phyloP scores from a whole-genome alignment of 2,329 filamentous ascomycete genomes.

The Aspergillus sp. region DNA sequence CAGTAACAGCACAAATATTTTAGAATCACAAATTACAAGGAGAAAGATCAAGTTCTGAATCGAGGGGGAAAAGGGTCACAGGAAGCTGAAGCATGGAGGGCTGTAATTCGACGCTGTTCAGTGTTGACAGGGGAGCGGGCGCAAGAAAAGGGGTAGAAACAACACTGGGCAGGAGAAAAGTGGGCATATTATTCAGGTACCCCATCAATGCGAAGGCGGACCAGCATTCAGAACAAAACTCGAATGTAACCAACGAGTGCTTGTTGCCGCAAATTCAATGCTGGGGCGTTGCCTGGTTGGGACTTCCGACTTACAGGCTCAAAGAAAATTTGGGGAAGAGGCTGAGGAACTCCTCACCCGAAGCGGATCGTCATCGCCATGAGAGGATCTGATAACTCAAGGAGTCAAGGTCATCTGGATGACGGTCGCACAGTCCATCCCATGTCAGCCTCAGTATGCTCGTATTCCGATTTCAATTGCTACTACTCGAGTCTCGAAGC shows the following conservation, averaged over 20 bases:
- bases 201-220: neutral
- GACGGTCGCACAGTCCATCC: neutral
- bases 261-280: conserved; percentile 4
- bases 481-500: neutral
- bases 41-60: neutral
- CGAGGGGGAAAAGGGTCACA: neutral
- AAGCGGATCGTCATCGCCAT: conserved; percentile 4
- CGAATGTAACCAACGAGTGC: neutral
- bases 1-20: neutral
- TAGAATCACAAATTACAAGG: neutral
- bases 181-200: neutral
- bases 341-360: conserved; percentile 3
- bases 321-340: neutral
- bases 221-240: conserved; percentile 4
- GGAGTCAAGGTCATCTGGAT: neutral
- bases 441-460: neutral
- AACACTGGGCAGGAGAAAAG: neutral
- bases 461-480: neutral
- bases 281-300: conserved; percentile 6
- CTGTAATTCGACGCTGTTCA: neutral
- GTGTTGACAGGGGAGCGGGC: neutral
- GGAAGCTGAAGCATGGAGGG: neutral
- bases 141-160: neutral
- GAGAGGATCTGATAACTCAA: neutral
- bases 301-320: neutral